phyloP scores from a whole-genome alignment of 2,329 filamentous ascomycete genomes.

The Diaporthe helianthi region DNA sequence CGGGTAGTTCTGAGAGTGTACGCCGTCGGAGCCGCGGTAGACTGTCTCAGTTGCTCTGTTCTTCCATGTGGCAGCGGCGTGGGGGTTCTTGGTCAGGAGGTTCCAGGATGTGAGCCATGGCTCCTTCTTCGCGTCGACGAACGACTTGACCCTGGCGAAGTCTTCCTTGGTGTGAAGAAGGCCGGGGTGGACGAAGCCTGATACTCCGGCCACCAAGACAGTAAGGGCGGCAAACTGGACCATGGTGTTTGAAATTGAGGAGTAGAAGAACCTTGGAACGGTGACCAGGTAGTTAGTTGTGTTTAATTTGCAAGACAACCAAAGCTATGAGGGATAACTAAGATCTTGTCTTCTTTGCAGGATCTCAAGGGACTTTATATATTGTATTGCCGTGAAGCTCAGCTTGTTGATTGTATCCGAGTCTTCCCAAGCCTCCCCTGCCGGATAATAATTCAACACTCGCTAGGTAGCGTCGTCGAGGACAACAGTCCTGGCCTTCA shows the following conservation, averaged over 20 bases:
- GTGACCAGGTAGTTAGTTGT: not conserved
- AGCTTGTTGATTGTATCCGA: not conserved
- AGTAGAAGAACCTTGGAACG: too few relatives aligned
- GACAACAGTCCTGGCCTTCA: not conserved
- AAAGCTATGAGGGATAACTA: not conserved
- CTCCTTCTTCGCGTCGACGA: constrained; percentile 43
- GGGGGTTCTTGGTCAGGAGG: constrained; percentile 41
- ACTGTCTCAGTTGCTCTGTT: constrained; percentile 42
- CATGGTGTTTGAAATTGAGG: not conserved
- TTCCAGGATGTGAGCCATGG: constrained; percentile 47
- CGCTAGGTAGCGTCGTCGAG: not conserved
- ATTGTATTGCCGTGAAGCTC: not conserved
- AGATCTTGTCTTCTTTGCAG: not conserved
- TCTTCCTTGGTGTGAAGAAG: constrained; percentile 46
- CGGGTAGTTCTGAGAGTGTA: constrained; percentile 44
- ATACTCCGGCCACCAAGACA: not conserved
- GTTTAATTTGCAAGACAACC: not conserved
- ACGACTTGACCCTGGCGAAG: constrained; percentile 49
- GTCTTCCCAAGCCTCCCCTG: not conserved
- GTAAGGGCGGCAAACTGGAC: not conserved
- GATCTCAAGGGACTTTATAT: not conserved
- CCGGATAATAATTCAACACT: not conserved
- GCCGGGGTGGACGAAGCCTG: constrained; percentile 28
- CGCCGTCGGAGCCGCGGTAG: constrained; percentile 44
- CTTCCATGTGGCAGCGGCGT: constrained; percentile 42